phyloP scores from a whole-genome alignment of 2,329 filamentous ascomycete species.

The Colletotrichum nymphaeae region DNA sequence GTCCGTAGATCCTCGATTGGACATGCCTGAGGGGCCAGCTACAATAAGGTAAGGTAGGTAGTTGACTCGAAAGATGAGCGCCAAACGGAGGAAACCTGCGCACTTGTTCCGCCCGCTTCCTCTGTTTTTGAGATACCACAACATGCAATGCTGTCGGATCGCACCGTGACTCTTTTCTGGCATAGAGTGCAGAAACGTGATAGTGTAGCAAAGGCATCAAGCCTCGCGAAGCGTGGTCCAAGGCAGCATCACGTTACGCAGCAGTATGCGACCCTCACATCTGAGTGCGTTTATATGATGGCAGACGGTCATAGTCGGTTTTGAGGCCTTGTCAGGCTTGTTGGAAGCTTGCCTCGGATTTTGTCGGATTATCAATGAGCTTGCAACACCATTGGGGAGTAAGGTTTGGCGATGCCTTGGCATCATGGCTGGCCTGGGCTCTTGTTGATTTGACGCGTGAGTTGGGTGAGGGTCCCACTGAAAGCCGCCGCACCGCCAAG shows the following conservation, averaged over 20 bases:
- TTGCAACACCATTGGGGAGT: background rate
- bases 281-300: background rate
- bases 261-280: slow-evolving; percentile 5
- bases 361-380: background rate
- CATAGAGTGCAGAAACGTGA: slow-evolving; percentile 4
- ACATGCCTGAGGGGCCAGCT: background rate
- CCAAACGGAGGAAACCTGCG: background rate
- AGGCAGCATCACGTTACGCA: slow-evolving; percentile 23
- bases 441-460: background rate
- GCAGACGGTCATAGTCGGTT: background rate
- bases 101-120: background rate
- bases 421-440: background rate
- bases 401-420: background rate
- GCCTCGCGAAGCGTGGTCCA: slow-evolving; percentile 2
- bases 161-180: background rate
- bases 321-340: background rate
- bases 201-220: background rate
- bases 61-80: background rate
- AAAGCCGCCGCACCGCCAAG: background rate
- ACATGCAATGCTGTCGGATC: background rate
- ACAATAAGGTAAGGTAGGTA: background rate
- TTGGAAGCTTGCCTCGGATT: background rate
- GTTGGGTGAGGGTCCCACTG: background rate
- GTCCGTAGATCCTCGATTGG: slow-evolving; percentile 17
- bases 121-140: background rate